Evolutionary conservation across 2,329 filamentous ascomycete genomes (phyloP).

Genomic region (Periconia sp.): DNA sequence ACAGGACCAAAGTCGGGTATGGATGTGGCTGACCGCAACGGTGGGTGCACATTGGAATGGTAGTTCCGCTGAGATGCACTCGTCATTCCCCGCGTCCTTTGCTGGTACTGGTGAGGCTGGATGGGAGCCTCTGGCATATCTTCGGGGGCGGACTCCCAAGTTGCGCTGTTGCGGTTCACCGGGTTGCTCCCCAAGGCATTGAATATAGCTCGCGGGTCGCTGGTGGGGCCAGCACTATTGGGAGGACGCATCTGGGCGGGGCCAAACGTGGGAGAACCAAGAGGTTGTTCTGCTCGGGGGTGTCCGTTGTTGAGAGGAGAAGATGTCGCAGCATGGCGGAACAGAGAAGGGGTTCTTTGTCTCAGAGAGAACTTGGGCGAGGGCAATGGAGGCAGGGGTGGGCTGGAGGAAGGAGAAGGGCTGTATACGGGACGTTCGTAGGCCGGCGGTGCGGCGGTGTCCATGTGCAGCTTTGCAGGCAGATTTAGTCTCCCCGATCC

Average conservation of each 20-base stretch:
- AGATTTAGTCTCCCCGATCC: conserved; percentile 23
- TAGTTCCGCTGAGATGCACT: conserved; percentile 31
- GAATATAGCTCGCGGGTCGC: conserved; percentile 35
- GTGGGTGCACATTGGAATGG: conserved; percentile 17
- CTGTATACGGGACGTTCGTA: conserved; percentile 33
- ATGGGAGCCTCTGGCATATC: conserved; percentile 16
- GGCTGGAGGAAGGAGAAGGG: conserved; percentile 32
- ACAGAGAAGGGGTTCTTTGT: conserved; percentile 45
- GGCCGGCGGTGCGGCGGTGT: conserved; percentile 22
- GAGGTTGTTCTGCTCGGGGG: conserved; percentile 19
- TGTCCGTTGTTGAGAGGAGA: conserved; percentile 29
- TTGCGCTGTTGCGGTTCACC: conserved; percentile 24
- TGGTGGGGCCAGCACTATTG: conserved; percentile 26
- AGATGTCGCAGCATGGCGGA: conserved; percentile 37
- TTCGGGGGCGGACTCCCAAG: conserved; percentile 27
- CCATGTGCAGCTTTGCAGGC: conserved; percentile 34
- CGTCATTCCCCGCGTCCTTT: conserved; percentile 35
- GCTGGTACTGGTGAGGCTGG: conserved; percentile 5
- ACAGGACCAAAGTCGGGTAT: conserved; percentile 40
- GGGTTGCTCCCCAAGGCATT: conserved; percentile 41
- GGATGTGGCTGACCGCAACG: conserved; percentile 38
- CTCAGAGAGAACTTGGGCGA: conserved; percentile 47
- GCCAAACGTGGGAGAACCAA: conserved; percentile 29
- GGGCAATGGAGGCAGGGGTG: conserved; percentile 36
- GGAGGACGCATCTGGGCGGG: conserved; percentile 25